Evolutionary conservation across 768 basidiomycete species (phyloP), one percentile per base, ranked within the genome.

Genomic region (Tulasnella sp.): DNA sequence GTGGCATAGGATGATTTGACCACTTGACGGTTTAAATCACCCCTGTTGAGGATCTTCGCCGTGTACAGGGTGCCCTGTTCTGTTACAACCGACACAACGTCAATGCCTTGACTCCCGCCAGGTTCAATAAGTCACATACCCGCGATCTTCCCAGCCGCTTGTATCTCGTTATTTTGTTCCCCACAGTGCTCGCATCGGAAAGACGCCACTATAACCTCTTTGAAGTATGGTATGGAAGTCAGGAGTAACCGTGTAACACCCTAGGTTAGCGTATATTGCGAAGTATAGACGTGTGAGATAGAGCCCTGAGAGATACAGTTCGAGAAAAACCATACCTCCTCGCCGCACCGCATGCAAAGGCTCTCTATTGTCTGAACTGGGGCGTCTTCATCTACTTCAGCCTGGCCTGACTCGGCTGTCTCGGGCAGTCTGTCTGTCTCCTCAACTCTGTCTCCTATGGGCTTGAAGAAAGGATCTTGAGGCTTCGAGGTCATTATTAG

Each of bases 161-260:
- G 95, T 69, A 97, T 91, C 85, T 99, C 97, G 83, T 97, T 99
- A 84, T 99, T 99, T 55, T 87, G 84, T 80, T 87, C 85, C 11
- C 95, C 96, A 81, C 98, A 99, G 82, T 95, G 91, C 78, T 97
- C 94, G 83, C 98, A 99, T 77, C 92, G 89, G 86, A 99, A 99
- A 51, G 95, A 96, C 91, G 97, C 95, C 79, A 99, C 90, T 80
- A 99, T 93, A 74, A 99, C 91, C 83, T 99, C 94, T 69, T 90
- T 87, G 87, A 99, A 99, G 86, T 91, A 99, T 0, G 98, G 98
- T 72, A 99, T 99, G 3, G 91, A 90, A 0, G 96, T 98, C 72
- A 99, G 86, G 81, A 99, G 89, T 81, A 99, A 85, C 61, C 95
- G 87, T 0, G 98, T 99, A 16, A 87, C 86, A 42, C 97, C 97